Evolutionary conservation across 345 rosid species (phyloP), one percentile per base, ranked within the genome.

Genomic region (Gossypium ekmanianum): DNA sequence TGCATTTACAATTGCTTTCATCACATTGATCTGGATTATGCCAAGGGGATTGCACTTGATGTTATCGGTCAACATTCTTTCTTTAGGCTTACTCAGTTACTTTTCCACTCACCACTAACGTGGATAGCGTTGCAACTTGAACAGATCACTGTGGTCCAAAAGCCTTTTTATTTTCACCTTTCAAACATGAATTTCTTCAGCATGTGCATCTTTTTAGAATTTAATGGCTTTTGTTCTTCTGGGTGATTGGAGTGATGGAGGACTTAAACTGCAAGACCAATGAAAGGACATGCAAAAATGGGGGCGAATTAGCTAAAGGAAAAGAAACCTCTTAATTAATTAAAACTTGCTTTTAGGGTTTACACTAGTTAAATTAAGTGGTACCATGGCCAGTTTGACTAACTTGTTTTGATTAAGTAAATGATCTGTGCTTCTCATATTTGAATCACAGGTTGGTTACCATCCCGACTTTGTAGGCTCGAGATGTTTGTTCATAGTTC

Each of bases 391-490:
- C 47, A 17, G 24, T 70, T 70, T 54, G 61, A 11, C 26, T 34
- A 45, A n/a, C 61, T 52, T 69, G 45, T 70, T 9, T 73, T 61
- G 69, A 55, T 72, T 80, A 47, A 56, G 41, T 71, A 43, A 73
- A 52, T 75, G 70, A 70, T 29, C 34, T 11, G 50, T 1, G 24
- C 62, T 68, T 75, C 70, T 79, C 47, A 39, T 77, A 29, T 79
- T 51, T 54, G 43, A 9, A 1, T 61, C n/a, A 26, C 43, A 61
- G 64, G 64, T 61, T 61, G 64, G 64, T 2, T 61, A 61, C 64
- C 64, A 61, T 61, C 64, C 64, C n/a, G 64, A 61, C n/a, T 61
- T 61, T 26, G 64, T 61, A 29, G 64, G 64, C 10, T 61, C 64
- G 14, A 61, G 64, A 61, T 61, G 64, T 61, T 26, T 61, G n/a